Percentiles rank a stretch among this genome's conserved stretches.
Evolutionary conservation across 345 rosid genomes (phyloP).

Genomic region (Rhodamnia rubescens): DNA sequence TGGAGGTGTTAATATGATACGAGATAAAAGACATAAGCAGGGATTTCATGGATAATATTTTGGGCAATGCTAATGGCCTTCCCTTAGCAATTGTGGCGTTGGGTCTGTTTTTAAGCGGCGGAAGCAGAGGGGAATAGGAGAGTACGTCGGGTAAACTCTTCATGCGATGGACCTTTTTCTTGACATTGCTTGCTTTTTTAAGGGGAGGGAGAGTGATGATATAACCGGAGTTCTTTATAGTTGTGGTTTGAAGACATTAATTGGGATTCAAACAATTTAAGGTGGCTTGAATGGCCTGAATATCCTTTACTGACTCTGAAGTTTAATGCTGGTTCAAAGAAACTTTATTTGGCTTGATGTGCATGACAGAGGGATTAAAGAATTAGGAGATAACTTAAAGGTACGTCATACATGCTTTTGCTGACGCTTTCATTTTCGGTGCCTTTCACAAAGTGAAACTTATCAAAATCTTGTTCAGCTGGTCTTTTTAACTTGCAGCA

Average conservation of each 20-base stretch:
- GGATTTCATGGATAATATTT: background rate
- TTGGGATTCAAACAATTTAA: background rate
- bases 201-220: background rate
- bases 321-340: too few species aligned
- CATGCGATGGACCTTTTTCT: conserved; percentile 1
- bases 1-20: background rate
- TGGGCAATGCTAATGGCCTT: conserved; percentile 3
- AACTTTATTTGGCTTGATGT: too few species aligned
- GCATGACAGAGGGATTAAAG: too few species aligned
- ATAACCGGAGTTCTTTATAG: background rate
- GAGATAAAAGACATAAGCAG: background rate
- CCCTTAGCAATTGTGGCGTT: conserved; percentile 1
- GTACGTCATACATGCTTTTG: background rate
- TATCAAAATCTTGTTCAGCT: background rate
- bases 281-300: background rate
- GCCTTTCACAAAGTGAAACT: background rate
- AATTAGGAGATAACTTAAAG: too few species aligned
- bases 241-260: background rate
- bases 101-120: conserved; percentile 1
- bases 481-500: background rate
- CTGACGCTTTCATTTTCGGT: background rate
- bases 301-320: background rate
- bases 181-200: conserved; percentile 11
- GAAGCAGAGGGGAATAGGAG: background rate
- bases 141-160: background rate